Evolutionary conservation across 2,329 filamentous ascomycete species (phyloP).

Genomic region (Penicillium concentricum): DNA sequence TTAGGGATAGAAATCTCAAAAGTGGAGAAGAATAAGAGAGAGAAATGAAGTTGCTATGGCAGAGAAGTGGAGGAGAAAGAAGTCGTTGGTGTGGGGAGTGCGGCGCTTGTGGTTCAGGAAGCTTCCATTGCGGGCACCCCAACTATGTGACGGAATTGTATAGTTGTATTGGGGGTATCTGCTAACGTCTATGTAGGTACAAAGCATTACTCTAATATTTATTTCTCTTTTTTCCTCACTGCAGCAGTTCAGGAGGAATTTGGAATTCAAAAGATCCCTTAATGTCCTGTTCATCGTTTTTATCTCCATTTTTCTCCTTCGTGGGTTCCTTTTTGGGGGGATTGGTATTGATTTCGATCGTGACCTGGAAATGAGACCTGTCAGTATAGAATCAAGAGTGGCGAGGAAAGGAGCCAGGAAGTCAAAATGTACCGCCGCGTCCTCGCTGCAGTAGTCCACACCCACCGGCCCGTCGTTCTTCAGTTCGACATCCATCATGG

Average conservation of each 20-base stretch:
- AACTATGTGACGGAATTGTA: neutral
- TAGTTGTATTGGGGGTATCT: conserved; percentile 6
- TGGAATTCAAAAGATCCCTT: conserved; percentile 27
- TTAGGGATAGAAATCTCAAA: conserved; percentile 4
- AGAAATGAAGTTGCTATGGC: conserved; percentile 4
- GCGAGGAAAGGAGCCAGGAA: conserved; percentile 26
- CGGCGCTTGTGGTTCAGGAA: conserved; percentile 37
- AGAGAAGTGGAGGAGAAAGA: conserved; percentile 12
- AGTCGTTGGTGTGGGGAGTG: conserved; percentile 18
- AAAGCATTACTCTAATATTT: conserved; percentile 4
- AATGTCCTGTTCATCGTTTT: conserved; percentile 7
- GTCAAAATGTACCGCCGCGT: conserved; percentile 54
- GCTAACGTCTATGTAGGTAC: conserved; percentile 7
- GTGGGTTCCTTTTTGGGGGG: conserved; percentile 40
- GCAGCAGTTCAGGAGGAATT: conserved; percentile 27
- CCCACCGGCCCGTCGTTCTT: conserved; percentile 80
- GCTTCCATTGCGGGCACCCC: conserved; percentile 34
- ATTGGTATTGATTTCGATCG: conserved; percentile 49
- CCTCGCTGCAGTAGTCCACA: conserved; percentile 58
- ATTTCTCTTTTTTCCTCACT: conserved; percentile 13
- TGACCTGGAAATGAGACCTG: conserved; percentile 35
- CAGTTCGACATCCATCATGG: conserved; percentile 96
- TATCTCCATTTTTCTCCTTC: conserved; percentile 12
- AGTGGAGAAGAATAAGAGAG: conserved; percentile 5
- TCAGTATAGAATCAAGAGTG: conserved; percentile 7